phyloP scores from a whole-genome alignment of 371 early-diverging fungal genomes.

The Batkoa obscura region DNA sequence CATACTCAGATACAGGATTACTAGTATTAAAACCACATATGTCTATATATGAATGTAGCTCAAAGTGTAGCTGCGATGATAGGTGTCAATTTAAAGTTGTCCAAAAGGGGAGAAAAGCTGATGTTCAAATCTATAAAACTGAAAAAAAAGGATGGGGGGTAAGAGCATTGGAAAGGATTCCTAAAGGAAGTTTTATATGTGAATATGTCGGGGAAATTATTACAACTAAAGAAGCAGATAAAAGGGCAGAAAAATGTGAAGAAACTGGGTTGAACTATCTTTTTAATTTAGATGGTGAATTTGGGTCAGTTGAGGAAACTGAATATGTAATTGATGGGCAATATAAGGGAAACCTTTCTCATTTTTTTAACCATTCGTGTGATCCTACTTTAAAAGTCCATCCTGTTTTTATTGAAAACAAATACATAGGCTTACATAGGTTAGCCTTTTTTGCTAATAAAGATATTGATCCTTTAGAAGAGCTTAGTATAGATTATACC shows the following conservation, averaged over 20 bases:
- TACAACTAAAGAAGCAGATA: constrained; percentile 21
- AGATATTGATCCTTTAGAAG: constrained; percentile 32
- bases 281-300: constrained; percentile 36
- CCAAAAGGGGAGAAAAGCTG: constrained; percentile 30
- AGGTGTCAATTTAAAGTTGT: constrained; percentile 43
- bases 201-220: constrained; percentile 50
- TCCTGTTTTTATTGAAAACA: constrained; percentile 24
- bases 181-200: constrained; percentile 29
- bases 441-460: constrained; percentile 41
- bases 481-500: constrained; percentile 16
- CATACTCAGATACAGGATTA: constrained; percentile 19
- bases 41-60: constrained; percentile 48
- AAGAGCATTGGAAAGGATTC: constrained; percentile 18
- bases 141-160: constrained; percentile 44
- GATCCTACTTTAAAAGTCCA: constrained; percentile 29
- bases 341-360: constrained; percentile 37
- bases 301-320: constrained; percentile 11
- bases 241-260: constrained; percentile 25
- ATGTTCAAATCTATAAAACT: constrained; percentile 30
- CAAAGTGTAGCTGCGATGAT: constrained; percentile 29
- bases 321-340: constrained; percentile 42
- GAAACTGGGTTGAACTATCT: constrained; percentile 23
- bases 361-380: constrained; percentile 60
- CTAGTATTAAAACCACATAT: constrained; percentile 12
- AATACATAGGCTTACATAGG: constrained; percentile 22